phyloP scores from a whole-genome alignment of 1,284 basidiomycete species.

The Xanthoconium separans region DNA sequence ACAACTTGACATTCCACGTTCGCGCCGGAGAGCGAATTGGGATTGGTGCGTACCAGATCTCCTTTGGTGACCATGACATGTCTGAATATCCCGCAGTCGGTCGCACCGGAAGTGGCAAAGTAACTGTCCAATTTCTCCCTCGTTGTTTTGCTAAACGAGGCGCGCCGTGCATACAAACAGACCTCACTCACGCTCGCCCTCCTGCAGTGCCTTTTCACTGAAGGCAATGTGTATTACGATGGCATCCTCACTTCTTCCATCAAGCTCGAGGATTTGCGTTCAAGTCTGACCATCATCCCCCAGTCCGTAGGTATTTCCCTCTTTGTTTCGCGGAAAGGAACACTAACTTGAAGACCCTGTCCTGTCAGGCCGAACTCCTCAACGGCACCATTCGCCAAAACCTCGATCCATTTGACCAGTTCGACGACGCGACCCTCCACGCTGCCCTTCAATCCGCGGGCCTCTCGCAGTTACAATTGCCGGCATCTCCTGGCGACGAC shows the following conservation, averaged over 20 bases:
- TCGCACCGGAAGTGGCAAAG: constrained; percentile 18
- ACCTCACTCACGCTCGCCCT: constrained; percentile 51
- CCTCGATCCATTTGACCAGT: constrained; percentile 70
- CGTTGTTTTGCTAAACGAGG: neutral
- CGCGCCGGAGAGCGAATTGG: constrained; percentile 13
- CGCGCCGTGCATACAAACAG: constrained; percentile 25
- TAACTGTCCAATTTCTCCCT: neutral
- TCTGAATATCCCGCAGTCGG: constrained; percentile 8
- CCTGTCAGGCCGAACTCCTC: constrained; percentile 59
- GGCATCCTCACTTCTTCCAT: constrained; percentile 37
- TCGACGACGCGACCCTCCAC: constrained; percentile 64
- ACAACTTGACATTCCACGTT: constrained; percentile 8
- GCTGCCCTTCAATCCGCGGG: constrained; percentile 54
- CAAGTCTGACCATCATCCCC: constrained; percentile 63
- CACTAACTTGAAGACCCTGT: neutral
- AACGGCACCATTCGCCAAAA: constrained; percentile 58
- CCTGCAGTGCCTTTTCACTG: constrained; percentile 55
- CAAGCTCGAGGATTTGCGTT: constrained; percentile 39
- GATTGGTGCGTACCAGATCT: constrained; percentile 8
- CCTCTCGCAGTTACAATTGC: constrained; percentile 44
- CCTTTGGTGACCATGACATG: neutral
- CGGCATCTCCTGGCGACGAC: constrained; percentile 36
- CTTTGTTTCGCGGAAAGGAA: constrained; percentile 13
- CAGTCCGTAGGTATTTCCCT: constrained; percentile 40
- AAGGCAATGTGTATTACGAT: constrained; percentile 58